Evolutionary conservation across 495 filamentous ascomycete species (phyloP).

Genomic region (Elasticomyces elasticus): DNA sequence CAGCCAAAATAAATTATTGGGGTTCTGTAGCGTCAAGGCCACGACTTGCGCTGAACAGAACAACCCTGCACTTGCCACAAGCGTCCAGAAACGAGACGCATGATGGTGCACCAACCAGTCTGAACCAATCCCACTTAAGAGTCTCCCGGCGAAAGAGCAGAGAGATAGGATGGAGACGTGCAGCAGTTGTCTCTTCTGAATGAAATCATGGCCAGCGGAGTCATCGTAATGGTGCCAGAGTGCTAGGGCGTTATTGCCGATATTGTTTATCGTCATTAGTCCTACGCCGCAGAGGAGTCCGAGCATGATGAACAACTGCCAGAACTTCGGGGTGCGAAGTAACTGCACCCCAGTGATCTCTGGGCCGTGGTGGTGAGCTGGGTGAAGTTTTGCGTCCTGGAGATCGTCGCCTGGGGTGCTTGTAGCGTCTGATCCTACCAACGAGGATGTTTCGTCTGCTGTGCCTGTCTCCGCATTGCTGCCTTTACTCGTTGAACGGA

Average conservation of each 20-base stretch:
- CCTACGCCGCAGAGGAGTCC: conserved; percentile 85
- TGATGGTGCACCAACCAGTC: conserved; percentile 74
- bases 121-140: conserved; percentile 75
- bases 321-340: conserved; percentile 71
- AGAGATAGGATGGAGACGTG: conserved; percentile 90
- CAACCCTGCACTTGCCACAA: conserved; percentile 63
- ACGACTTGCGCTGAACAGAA: conserved; percentile 75
- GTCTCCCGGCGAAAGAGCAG: conserved; percentile 69
- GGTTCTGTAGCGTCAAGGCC: conserved; percentile 70
- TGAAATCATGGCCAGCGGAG: conserved; percentile 59
- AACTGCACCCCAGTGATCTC: conserved; percentile 84
- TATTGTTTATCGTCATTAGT: conserved; percentile 99
- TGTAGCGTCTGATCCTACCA: conserved; percentile 54
- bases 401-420: conserved; percentile 33
- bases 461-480: conserved; percentile 8
- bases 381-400: conserved; percentile 45
- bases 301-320: conserved; percentile 78
- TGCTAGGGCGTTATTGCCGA: conserved; percentile 73
- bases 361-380: conserved; percentile 35
- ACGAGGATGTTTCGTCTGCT: conserved; percentile 68
- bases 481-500: conserved; percentile 22
- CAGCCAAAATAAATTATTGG: conserved; percentile 63
- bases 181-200: conserved; percentile 73
- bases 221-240: conserved; percentile 79
- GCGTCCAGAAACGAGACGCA: conserved; percentile 80